Evolutionary conservation across 306 rosid genomes (phyloP), one percentile per base, ranked within the genome.

Genomic region (Betula pendula): DNA sequence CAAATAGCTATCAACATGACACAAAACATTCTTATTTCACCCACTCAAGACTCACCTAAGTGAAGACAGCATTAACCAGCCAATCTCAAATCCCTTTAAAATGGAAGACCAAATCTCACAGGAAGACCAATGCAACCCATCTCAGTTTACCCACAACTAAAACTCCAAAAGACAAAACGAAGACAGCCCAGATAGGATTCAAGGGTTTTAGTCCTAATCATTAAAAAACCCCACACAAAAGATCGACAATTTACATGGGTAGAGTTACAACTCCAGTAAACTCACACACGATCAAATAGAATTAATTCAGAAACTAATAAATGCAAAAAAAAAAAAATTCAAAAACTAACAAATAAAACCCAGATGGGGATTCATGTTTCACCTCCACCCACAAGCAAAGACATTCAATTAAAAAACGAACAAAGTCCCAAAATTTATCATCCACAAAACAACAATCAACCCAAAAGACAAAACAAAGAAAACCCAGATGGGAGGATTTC

Each of bases 121-220:
- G 51, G 16, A 47, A 47, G 16, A 17, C 35, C n/a, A 27, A 14
- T 19, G 45, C 16, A 59, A 67, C 70, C 68, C 25, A 69, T 44
- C 59, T 13, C 55, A 74, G 42, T 19, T 19, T 3, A 66, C 15
- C 70, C 9, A 38, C 47, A 66, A 38, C 7, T 29, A 69, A 70
- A 19, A 65, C 31, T 73, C 52, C 55, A 65, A 71, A 15, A 25
- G 17, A 53, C 67, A 74, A 74, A 51, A 51, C 24, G 49, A n/a
- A n/a, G 1, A 15, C 33, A 74, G 55, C 55, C 79, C 55, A 70
- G 55, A 48, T 74, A 51, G 63, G 68, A 78, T 44, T 19, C 79
- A 67, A 27, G 74, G 25, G 38, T 33, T 20, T 17, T 5, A 52
- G 29, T 70, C 80, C 73, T 40, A 81, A 60, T 59, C 71, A 24